Evolutionary conservation across 352 stramenopile genomes (phyloP), one percentile per base, ranked within the genome.

Genomic region (Phytophthora meadii): DNA sequence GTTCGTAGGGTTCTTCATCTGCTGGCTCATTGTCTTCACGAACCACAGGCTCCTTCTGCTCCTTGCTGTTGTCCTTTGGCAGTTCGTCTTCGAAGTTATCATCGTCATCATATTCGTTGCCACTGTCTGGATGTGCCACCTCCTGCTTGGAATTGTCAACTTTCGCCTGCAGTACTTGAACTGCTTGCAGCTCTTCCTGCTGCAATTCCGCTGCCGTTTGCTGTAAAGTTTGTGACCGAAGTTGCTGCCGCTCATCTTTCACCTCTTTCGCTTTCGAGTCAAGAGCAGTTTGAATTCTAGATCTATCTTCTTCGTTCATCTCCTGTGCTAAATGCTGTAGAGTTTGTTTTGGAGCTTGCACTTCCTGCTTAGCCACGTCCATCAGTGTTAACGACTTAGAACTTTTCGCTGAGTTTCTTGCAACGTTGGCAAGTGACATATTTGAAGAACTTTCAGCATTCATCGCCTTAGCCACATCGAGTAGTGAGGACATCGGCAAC

Each of bases 391-490:
- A 11, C 1, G 65, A 51, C 40, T 77, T 80, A 36, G 27, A 57
- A 36, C 14, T 34, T 52, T 63, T 54, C 27, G 15, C 42, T 46
- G 47, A 42, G 11, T 40, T 54, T 75, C 74, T 75, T 6, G 76
- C 79, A 36, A 87, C 42, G 6, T 84, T 74, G 17, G 74, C 53
- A 1, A 88, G 61, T 1, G 77, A 72, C 14, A 82, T 42, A 8
- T 49, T 62, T 28, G 47, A 28, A 11, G 36, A 15, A 15, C 42
- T 45, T 32, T 74, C 70, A 9, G 63, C 37, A 10, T 70, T 70
- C 71, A 87, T 83, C 14, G 70, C 58, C 55, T 79, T 81, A 25
- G 82, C 79, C 27, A 91, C 77, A 56, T 88, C 82, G 8, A 88
- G 39, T 5, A 86, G 57, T 37, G 78, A 82, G 11, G 62, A 56